Evolutionary conservation across 352 stramenopile genomes (phyloP).

Genomic region (Globisporangium alternatum): DNA sequence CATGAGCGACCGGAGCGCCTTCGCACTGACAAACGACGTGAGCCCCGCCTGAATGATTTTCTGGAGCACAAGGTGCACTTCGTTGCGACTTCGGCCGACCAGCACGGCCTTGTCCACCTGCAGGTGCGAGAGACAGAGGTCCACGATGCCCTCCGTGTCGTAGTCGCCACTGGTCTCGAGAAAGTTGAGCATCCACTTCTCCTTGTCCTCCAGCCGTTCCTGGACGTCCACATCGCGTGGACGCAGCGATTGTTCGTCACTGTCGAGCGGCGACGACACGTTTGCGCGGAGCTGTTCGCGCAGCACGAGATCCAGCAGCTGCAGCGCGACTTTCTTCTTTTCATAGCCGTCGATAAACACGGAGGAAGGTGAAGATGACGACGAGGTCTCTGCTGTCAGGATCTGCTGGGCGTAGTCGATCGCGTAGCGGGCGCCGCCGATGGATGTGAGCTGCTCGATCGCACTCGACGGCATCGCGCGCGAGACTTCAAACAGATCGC

Average conservation of each 20-base stretch:
- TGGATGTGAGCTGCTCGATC: conserved; percentile 61
- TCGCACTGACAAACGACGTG: conserved; percentile 34
- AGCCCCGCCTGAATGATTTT: conserved; percentile 53
- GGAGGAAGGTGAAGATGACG: not conserved
- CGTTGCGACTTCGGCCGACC: conserved; percentile 43
- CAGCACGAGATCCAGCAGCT: conserved; percentile 57
- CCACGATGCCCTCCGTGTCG: conserved; percentile 54
- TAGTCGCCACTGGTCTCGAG: conserved; percentile 61
- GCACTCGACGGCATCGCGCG: conserved; percentile 60
- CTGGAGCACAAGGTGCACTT: conserved; percentile 44
- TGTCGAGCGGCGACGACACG: conserved; percentile 1
- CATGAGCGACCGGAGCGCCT: conserved; percentile 39
- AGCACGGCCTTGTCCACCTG: conserved; percentile 69
- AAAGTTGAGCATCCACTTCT: conserved; percentile 54
- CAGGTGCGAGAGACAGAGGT: conserved; percentile 63
- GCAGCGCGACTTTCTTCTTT: conserved; percentile 43
- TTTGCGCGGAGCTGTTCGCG: conserved; percentile 48
- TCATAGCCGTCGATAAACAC: conserved; percentile 37
- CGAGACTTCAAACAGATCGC: conserved; percentile 71
- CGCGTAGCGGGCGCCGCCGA: conserved; percentile 46
- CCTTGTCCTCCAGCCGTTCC: conserved; percentile 25
- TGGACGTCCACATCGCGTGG: conserved; percentile 16
- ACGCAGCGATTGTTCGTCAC: conserved; percentile 16
- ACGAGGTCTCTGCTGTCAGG: conserved; percentile 27
- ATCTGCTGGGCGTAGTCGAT: conserved; percentile 63